Evolutionary conservation across 2,329 filamentous ascomycete genomes (phyloP), one percentile per base, ranked within the genome.

Genomic region (Talaromyces sp.): DNA sequence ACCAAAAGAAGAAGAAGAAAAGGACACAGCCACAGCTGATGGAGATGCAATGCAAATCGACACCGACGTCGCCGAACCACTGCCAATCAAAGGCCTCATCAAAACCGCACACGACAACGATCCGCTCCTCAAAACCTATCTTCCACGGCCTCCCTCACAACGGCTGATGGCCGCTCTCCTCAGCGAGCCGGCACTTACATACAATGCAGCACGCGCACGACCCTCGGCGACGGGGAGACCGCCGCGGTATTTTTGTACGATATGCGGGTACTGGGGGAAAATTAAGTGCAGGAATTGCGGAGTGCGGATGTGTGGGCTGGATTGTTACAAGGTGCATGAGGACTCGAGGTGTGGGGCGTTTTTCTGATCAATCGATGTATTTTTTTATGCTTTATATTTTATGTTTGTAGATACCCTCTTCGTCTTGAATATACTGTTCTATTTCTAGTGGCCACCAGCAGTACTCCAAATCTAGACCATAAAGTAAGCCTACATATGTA

Each of bases 231-330:
- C 67, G 1, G 64, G 67, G 6, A 75, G 70, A 50, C 70, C 77
- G 10, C 68, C 69, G 46, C 69, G 79, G 32, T 65, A 71, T 54
- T 81, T 81, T 62, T 81, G 79, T 64, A 73, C 73, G 54, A 76
- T 81, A 62, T 81, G 79, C 64, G 79, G 79, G 11, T 81, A 81
- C 58, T 81, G 79, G 79, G 79, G 79, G 0, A 77, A 77, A 65
- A 74, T 80, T 31, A 73, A 75, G 64, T 81, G 79, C 66, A 74
- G 74, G 67, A 79, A 72, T 58, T 81, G 79, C 64, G 77, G 75
- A 58, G 70, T 75, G 57, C 67, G 79, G 63, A 78, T 75, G 10
- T 81, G 79, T 68, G 76, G 79, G 41, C 62, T 80, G 59, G 77
- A 77, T 55, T 81, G 79, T 65, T 80, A 79, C 64, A 74, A 71